A percentile compares a stretch with the other conserved stretches of the same genome.
phyloP scores from a whole-genome alignment of 2,329 filamentous ascomycete genomes.

The Sclerotinia sclerotiorum region DNA sequence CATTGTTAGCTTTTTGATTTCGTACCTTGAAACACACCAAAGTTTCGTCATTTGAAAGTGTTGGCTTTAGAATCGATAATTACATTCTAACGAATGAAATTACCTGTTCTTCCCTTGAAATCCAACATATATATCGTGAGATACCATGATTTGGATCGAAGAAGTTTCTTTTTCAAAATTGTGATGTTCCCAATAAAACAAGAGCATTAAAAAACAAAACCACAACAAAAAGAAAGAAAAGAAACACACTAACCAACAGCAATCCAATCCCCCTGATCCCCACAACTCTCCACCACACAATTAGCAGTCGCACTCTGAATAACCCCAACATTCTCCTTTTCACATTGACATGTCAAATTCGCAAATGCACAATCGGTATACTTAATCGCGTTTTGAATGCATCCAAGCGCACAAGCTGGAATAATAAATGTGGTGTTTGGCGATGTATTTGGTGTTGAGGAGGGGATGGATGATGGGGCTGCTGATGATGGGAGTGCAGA shows the following conservation, averaged over 20 bases:
- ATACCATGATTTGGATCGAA: no score
- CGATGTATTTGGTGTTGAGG: not conserved
- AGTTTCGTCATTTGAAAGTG: no score
- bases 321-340: not conserved
- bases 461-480: not conserved
- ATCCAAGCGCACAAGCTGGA: not conserved
- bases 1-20: not conserved
- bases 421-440: not conserved
- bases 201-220: not conserved
- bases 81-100: no score
- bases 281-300: not conserved
- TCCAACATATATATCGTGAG: no score
- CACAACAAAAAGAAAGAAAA: not conserved
- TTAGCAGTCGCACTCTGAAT: not conserved
- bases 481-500: not conserved
- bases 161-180: no score
- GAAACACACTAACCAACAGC: not conserved
- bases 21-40: not conserved
- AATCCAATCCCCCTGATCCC: not conserved
- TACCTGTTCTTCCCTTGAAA: no score
- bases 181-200: no score
- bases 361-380: not conserved
- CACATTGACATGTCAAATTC: not conserved
- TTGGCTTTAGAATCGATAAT: no score
- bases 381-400: not conserved